Evolutionary conservation across 306 rosid genomes (phyloP), one percentile per base, ranked within the genome.

Genomic region (Quillaja saponaria): DNA sequence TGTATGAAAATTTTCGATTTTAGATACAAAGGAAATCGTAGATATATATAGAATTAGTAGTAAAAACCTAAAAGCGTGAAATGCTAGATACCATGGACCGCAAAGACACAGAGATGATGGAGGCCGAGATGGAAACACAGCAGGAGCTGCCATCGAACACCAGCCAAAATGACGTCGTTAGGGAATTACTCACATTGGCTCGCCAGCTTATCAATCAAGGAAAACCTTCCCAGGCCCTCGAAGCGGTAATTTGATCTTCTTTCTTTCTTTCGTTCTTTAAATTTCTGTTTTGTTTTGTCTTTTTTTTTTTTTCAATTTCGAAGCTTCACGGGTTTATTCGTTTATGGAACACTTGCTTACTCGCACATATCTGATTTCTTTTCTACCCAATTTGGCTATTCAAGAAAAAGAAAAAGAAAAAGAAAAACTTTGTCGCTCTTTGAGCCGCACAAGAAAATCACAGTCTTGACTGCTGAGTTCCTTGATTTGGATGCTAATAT

Each of bases 141-240:
- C 51, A 40, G 49, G 65, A 40, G 31, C 25, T 11, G 71, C 40
- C 65, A 11, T 72, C 76, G 14, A 64, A 51, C 63, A 45, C 77
- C 55, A 63, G 60, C 60, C 67, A 66, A 40, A 21, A 41, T 25
- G 80, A 74, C 74, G 70, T 7, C 73, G 72, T 74, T 9, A 61
- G 74, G 12, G 83, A 90, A 64, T 78, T 94, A 10, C 89, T 94
- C 74, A 48, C 86, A 77, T 81, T 89, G 81, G 95, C 97, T 66
- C 86, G 91, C 16, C 96, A 81, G 35, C 78, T 94, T 67, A 82
- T 89, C 73, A 71, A 62, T 69, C 82, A 94, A 76, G 97, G 97
- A 21, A 85, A 90, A 34, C 96, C 96, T 65, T 71, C 96, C 11
- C 96, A 86, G 78, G 97, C 99, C 21, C 95, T 94, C 59, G 91